Percentiles rank a stretch among this genome's conserved stretches.
phyloP scores from a whole-genome alignment of 768 basidiomycete species.

The Steccherinum ochraceum region DNA sequence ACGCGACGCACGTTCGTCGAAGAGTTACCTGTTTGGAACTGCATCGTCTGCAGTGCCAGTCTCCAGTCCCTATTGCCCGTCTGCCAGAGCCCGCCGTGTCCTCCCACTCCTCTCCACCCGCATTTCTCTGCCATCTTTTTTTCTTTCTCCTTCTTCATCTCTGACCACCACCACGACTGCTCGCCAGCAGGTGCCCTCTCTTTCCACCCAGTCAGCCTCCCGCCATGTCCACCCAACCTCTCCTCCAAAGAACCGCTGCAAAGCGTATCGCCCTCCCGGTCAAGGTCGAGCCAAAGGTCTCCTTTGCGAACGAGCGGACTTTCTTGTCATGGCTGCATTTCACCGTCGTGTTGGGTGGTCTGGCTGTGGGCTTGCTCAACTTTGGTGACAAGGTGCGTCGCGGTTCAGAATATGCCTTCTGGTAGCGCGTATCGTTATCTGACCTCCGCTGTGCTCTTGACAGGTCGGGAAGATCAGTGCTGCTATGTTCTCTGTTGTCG shows the following conservation, averaged over 20 bases:
- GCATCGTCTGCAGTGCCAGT: slow-evolving; percentile 16
- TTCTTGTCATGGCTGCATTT: slow-evolving; percentile 99
- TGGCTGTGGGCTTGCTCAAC: slow-evolving; percentile 93
- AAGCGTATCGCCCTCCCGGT: slow-evolving; percentile 98
- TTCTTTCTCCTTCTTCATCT: slow-evolving; percentile 18
- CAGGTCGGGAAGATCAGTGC: slow-evolving; percentile 95
- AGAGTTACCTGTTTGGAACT: slow-evolving; percentile 15
- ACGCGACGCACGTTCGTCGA: background rate
- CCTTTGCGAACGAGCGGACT: slow-evolving; percentile 91
- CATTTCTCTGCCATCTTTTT: slow-evolving; percentile 1
- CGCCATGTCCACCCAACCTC: slow-evolving; percentile 93
- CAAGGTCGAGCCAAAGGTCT: slow-evolving; percentile 90
- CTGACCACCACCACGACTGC: no score
- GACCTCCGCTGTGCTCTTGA: background rate
- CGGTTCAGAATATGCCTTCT: background rate
- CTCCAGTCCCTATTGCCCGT: slow-evolving; percentile 3
- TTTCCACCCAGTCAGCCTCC: slow-evolving; percentile 38
- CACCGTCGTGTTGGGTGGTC: slow-evolving; percentile 93
- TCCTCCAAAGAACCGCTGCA: slow-evolving; percentile 86
- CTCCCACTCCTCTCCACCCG: slow-evolving; percentile 2
- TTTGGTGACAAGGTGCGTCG: slow-evolving; percentile 86
- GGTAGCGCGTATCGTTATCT: background rate
- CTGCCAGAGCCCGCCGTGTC: background rate
- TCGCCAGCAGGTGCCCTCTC: no score
- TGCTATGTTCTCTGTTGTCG: slow-evolving; percentile 92